phyloP scores from a whole-genome alignment of 2,329 filamentous ascomycete genomes.

The Neonectria sp. region DNA sequence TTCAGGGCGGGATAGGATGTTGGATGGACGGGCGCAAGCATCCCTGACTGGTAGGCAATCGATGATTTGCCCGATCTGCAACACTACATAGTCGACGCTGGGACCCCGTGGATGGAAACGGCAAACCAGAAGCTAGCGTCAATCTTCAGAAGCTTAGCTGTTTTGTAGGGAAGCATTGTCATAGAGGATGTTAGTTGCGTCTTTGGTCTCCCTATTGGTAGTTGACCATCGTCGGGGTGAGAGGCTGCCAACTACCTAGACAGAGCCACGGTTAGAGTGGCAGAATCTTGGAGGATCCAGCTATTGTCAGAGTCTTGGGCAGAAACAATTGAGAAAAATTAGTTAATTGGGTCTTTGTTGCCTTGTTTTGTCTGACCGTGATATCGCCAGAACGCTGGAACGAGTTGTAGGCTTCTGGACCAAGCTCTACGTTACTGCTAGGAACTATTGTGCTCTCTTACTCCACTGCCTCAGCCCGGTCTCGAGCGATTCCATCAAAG shows the following conservation, averaged over 20 bases:
- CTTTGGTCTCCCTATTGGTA: not conserved
- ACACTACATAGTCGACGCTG: constrained; percentile 6
- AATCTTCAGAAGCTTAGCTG: constrained; percentile 21
- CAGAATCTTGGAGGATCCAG: constrained; percentile 1
- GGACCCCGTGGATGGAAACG: not conserved
- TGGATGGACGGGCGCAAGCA: constrained; percentile 31
- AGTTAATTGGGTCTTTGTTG: not conserved
- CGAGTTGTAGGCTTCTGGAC: not conserved
- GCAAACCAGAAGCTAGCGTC: constrained; percentile 17
- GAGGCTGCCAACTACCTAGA: constrained; percentile 4
- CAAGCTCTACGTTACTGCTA: not conserved
- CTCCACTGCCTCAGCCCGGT: not conserved
- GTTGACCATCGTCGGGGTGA: constrained; percentile 7
- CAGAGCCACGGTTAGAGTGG: constrained; percentile 1
- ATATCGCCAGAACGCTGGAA: not conserved
- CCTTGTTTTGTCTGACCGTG: not conserved
- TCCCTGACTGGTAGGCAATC: constrained; percentile 20
- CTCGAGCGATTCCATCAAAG: constrained; percentile 18
- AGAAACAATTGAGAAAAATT: constrained; percentile 3
- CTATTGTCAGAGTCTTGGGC: not conserved
- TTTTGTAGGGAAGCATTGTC: constrained; percentile 21
- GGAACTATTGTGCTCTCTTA: not conserved
- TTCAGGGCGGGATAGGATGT: constrained; percentile 39
- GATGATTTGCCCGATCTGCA: constrained; percentile 14
- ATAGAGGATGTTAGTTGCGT: constrained; percentile 22